Conservation (phyloP, 1,139 yeast genomes). For the Blastobotrys capitulatus region DNA sequence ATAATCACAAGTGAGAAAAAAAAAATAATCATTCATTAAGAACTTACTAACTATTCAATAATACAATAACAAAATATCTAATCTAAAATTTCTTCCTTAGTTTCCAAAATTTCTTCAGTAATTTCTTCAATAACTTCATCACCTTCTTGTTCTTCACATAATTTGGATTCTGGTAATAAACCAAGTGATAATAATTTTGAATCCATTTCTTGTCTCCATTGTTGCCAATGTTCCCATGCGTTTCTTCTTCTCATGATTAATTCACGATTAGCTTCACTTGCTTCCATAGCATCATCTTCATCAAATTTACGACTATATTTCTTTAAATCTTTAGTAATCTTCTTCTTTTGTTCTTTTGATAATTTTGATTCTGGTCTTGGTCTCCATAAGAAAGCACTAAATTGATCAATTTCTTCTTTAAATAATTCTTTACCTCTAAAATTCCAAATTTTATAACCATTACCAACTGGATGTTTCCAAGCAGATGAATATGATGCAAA, state of each 20-base stretch:
- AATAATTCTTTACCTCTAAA: constrained; percentile 71
- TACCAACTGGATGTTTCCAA: constrained; percentile 81
- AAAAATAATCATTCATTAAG: no score
- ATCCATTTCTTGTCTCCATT: constrained; percentile 62
- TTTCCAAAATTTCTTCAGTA: constrained; percentile 69
- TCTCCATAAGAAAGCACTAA: constrained; percentile 93
- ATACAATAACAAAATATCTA: neutral
- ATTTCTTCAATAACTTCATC: constrained; percentile 68
- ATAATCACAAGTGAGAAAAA: no score
- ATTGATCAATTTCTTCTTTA: constrained; percentile 74
- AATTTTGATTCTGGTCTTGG: constrained; percentile 87
- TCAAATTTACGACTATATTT: constrained; percentile 92
- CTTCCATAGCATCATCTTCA: constrained; percentile 95
- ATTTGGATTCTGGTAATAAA: constrained; percentile 30
- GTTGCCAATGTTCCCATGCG: constrained; percentile 78
- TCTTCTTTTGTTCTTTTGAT: constrained; percentile 74
- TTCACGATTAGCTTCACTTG: constrained; percentile 87
- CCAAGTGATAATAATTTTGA: constrained; percentile 44
- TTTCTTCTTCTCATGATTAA: constrained; percentile 80
- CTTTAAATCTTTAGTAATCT: constrained; percentile 82
- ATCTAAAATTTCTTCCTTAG: constrained; percentile 24
- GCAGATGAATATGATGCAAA: constrained; percentile 83
- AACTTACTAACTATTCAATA: no score
- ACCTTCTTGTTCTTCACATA: constrained; percentile 32
- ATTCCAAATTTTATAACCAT: constrained; percentile 86